phyloP scores from a whole-genome alignment of 371 early-diverging fungal genomes.

The Chytridiales sp. region DNA sequence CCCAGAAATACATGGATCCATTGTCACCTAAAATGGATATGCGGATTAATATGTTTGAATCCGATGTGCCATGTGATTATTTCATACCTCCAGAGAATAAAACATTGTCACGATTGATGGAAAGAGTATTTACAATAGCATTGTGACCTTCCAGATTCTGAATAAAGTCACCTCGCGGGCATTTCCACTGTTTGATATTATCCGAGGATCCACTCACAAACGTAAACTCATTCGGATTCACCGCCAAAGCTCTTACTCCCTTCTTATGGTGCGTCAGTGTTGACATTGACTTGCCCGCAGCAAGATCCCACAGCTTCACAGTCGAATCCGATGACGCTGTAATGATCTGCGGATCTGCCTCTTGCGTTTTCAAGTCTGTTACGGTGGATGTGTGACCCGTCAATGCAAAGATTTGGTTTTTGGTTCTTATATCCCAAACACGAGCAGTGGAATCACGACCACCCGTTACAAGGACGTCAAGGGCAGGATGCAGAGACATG shows the following conservation, averaged over 20 bases:
- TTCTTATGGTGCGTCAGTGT: conserved; percentile 97
- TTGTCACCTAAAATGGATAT: no score
- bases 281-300: conserved; percentile 92
- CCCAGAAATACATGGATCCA: conserved; percentile 94
- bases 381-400: conserved; percentile 88
- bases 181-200: conserved; percentile 94
- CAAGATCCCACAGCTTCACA: conserved; percentile 91
- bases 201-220: conserved; percentile 93
- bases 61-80: no score
- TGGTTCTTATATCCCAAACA: conserved; percentile 98
- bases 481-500: conserved; percentile 85
- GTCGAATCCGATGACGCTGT: conserved; percentile 93
- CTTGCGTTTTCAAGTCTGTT: conserved; percentile 84
- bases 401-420: conserved; percentile 85
- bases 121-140: conserved; percentile 86
- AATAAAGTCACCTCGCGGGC: conserved; percentile 90
- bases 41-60: no score
- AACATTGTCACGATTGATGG: conserved; percentile 88
- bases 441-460: conserved; percentile 94
- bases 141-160: conserved; percentile 88
- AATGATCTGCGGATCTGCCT: conserved; percentile 94
- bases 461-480: conserved; percentile 90
- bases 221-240: conserved; percentile 90
- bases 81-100: conserved; percentile 82
- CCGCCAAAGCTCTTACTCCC: conserved; percentile 85